Conservation (phyloP, 306 rosid species). For the Mimosa bimucronata region DNA sequence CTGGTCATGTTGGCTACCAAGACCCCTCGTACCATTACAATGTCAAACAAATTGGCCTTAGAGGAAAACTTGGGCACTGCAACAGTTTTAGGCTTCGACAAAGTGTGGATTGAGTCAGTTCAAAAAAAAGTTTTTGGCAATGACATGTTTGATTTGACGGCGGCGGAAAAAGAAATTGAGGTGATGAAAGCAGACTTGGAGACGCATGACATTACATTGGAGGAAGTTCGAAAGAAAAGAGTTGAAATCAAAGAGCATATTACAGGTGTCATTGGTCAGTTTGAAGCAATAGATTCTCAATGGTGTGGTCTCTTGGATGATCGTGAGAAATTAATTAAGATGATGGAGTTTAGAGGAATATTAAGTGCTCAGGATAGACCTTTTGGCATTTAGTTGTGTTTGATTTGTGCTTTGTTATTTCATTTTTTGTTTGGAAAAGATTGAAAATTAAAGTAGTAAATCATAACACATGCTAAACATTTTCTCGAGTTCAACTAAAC, state of each 20-base stretch:
- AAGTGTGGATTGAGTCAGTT: neutral
- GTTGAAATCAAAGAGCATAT: neutral
- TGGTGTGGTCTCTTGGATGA: neutral
- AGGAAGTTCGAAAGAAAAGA: neutral
- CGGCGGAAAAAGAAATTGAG: neutral
- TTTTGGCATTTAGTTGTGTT: too few species aligned
- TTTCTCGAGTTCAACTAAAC: too few species aligned
- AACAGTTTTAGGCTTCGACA: neutral
- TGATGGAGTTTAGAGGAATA: neutral
- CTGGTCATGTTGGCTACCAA: neutral
- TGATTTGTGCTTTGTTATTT: too few species aligned
- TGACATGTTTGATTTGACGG: neutral
- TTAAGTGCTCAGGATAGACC: neutral
- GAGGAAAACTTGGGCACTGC: neutral
- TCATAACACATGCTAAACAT: too few species aligned
- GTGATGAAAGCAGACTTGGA: neutral
- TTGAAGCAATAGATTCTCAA: neutral
- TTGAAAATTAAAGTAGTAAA: too few species aligned
- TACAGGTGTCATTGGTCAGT: too few species aligned
- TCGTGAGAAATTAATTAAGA: neutral
- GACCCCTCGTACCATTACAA: neutral
- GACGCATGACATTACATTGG: neutral
- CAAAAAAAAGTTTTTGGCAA: neutral
- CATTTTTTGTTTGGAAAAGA: too few species aligned
- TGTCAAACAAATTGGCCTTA: neutral